Base-by-base conservation (phyloP, 768 basidiomycete species). In the Mycena vitilis region DNA sequence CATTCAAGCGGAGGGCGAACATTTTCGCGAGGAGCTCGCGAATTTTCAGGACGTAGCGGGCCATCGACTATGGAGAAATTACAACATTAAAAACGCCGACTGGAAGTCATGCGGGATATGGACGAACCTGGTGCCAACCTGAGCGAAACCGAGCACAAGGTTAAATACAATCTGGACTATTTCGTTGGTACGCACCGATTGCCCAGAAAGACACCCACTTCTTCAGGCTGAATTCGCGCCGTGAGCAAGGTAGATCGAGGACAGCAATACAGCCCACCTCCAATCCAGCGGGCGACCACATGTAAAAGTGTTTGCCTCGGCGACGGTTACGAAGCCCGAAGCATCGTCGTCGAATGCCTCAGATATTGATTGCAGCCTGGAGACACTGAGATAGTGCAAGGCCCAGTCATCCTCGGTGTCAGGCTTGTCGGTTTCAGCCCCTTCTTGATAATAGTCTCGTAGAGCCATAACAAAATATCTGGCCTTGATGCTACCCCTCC, bases 301-400 rank as follows among this genome's bases (percentile, higher is more conserved):
- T 0, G 78, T 79, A 55, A 82, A 81, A 0, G 60, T 56, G 56
- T 82, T 82, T 0, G 77, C 78, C 40, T 81, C 81, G 11, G 68
- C 66, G 13, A 65, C 75, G 0, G 60, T 80, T 11, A 82, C 68
- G 52, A 78, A 82, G 0, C 81, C 81, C 12, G 77, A 78, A 0
- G 73, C 77, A 65, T 83, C 81, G 38, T 79, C 78, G 44, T 83
- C 82, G 51, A 83, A 47, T 2, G 77, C 80, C 68, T 81, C 81
- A 30, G 74, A 71, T 44, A 83, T 71, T 10, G 71, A 72, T 34
- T 78, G 80, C 20, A 81, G 42, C 30, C 74, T 73, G 34, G 68
- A 67, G n/a, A 80, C 60, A 51, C 71, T 73, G 38, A 82, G 66
- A 63, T 77, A 80, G 6, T 62, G 59, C 13, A 79, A 64, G 3